Base-by-base conservation (phyloP, 768 basidiomycete species). In the Tylopilus sp. region DNA sequence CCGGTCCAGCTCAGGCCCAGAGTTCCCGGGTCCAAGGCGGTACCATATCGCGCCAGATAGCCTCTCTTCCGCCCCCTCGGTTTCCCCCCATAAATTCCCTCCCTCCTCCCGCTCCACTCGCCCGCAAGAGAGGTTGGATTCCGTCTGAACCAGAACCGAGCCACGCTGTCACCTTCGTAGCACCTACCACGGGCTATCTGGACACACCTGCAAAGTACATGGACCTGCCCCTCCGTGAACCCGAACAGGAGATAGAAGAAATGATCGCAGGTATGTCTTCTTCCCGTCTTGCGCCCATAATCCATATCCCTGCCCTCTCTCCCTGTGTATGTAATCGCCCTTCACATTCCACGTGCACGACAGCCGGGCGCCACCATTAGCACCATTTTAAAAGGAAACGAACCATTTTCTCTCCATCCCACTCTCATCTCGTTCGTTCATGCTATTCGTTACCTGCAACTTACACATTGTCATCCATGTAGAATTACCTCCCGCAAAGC, bases 401-500 rank as follows among this genome's bases (percentile, higher is more conserved):
- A 63, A 53, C 54, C 55, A 41, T 47, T 38, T 60, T 56, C 53
- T 46, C 50, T 53, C 34, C 24, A 41, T 28, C 38, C 58, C 41
- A 55, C 50, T 43, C 45, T 48, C 41, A 54, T 48, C 36, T 44
- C 54, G 36, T 33, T 61, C 63, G 49, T 63, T 70, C 63, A 65
- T 74, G 67, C 28, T 56, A 50, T 62, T 62, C 61, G 65, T n/a
- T n/a, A n/a, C 69, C 52, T 62, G 61, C 65, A 68, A 71, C 58
- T 67, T 80, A 57, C 68, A 80, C 54, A 64, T 80, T 53, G 62
- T 78, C 50, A 68, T 80, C 50, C 73, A 81, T 75, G 71, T 86
- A 90, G 89, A 89, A 65, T 67, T 86, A 46, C 85, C 85, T 26
- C 85, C 89, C 43, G 74, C 82, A 60, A 92, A 92, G 76, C 84